phyloP scores from a whole-genome alignment of 192 early-diverging fungal species.

The Backusella tuberculispora region DNA sequence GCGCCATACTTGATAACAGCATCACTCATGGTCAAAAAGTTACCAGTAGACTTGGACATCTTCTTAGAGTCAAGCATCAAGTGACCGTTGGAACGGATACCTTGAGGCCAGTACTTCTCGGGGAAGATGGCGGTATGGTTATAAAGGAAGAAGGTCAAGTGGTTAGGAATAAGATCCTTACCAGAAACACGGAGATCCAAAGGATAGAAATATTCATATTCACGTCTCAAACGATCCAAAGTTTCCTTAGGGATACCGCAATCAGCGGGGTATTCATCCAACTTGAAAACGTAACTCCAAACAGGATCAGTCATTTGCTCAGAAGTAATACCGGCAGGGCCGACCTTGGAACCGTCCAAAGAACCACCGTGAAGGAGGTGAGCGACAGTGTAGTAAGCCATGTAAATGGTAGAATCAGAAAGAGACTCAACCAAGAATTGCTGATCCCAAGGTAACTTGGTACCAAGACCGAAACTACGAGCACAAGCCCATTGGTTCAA shows the following conservation, averaged over 20 bases:
- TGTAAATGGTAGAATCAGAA: constrained; percentile 99
- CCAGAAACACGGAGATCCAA: constrained; percentile 95
- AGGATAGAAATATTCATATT: constrained; percentile 98
- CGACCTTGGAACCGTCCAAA: constrained; percentile 81
- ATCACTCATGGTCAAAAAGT: constrained; percentile 87
- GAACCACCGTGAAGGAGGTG: constrained; percentile 87
- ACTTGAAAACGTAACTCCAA: constrained; percentile 90
- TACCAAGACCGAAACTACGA: constrained; percentile 91
- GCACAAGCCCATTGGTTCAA: constrained; percentile 98
- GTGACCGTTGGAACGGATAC: constrained; percentile 91
- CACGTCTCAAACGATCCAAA: constrained; percentile 81
- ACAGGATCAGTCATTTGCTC: constrained; percentile 91
- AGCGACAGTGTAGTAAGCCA: constrained; percentile 99
- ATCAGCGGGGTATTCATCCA: constrained; percentile 62
- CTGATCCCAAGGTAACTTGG: constrained; percentile 91
- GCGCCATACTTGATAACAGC: constrained; percentile 88
- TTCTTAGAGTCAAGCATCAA: constrained; percentile 94
- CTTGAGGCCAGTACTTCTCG: constrained; percentile 84
- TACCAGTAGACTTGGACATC: constrained; percentile 99
- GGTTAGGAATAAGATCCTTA: constrained; percentile 98
- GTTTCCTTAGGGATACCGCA: constrained; percentile 65
- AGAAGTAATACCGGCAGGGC: constrained; percentile 74
- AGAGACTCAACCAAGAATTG: constrained; percentile 94
- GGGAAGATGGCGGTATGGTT: constrained; percentile 97
- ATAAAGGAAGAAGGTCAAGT: constrained; percentile 96